Evolutionary conservation across 169 alveolate species (phyloP).

Genomic region (Cryptosporidium bovis): DNA sequence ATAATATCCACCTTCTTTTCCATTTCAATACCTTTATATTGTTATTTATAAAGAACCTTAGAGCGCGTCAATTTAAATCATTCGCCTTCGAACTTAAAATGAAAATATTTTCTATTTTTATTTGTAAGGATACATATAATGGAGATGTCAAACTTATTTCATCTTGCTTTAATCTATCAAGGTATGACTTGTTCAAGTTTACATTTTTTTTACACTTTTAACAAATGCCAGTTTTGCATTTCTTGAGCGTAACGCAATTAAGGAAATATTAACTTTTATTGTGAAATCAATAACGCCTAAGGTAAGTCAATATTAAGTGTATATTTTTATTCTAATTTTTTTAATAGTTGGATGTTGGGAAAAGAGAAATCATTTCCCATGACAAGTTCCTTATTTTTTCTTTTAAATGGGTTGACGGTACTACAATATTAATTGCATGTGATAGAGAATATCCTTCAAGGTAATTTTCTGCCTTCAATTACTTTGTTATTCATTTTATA

Average conservation of each 20-base stretch:
- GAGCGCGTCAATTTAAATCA: neutral
- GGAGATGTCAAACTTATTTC: slow-evolving; percentile 5
- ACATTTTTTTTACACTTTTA: neutral
- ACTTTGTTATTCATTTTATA: neutral
- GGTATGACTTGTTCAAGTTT: slow-evolving; percentile 7
- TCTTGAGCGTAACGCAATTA: slow-evolving; percentile 57
- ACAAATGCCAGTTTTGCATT: slow-evolving; percentile 22
- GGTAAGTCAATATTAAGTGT: slow-evolving; percentile 25
- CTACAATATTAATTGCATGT: slow-evolving; percentile 38
- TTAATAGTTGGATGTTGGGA: slow-evolving; percentile 7
- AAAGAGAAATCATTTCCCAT: slow-evolving; percentile 42
- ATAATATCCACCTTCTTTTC: slow-evolving; percentile 47
- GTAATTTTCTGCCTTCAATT: neutral
- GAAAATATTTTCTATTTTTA: slow-evolving; percentile 51
- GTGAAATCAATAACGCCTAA: slow-evolving; percentile 56
- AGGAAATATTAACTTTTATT: slow-evolving; percentile 39
- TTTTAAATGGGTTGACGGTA: slow-evolving; percentile 61
- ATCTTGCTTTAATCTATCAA: slow-evolving; percentile 44
- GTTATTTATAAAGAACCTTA: neutral
- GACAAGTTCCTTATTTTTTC: slow-evolving; percentile 41
- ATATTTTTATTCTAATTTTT: neutral
- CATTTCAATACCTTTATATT: slow-evolving; percentile 9
- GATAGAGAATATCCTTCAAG: slow-evolving; percentile 51
- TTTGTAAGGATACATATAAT: slow-evolving; percentile 9
- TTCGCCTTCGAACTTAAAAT: neutral